Conservation (phyloP, 257 asterid species). For the Marsdenia floribunda region DNA sequence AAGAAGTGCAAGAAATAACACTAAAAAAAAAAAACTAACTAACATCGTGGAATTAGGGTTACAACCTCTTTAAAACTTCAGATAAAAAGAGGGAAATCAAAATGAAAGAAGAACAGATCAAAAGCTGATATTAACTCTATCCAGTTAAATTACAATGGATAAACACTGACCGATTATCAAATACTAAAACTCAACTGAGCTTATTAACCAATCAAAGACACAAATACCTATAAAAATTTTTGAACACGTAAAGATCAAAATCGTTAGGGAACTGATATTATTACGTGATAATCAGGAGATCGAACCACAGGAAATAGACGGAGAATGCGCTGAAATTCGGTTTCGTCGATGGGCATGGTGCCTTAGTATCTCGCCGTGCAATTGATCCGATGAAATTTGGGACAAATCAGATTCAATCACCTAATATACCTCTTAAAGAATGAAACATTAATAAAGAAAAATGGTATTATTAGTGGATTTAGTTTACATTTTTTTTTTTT, state of each 20-base stretch:
- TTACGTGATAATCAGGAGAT: constrained; percentile 23
- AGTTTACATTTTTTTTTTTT: too few relatives aligned
- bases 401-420: too few relatives aligned
- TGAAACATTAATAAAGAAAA: too few relatives aligned
- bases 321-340: constrained; percentile 18
- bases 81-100: neutral
- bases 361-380: neutral
- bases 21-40: neutral
- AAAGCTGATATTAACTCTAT: neutral
- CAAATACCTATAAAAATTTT: neutral
- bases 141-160: neutral
- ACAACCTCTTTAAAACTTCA: neutral
- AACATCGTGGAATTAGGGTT: neutral
- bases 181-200: neutral
- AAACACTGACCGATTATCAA: neutral
- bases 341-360: constrained; percentile 16
- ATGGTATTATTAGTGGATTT: too few relatives aligned
- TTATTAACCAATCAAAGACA: neutral
- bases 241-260: neutral
- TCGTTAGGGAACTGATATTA: neutral
- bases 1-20: neutral
- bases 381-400: neutral
- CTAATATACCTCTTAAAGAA: too few relatives aligned
- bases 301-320: constrained; percentile 22
- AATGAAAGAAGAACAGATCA: neutral